phyloP scores from a whole-genome alignment of 441 rosid species.

The Gossypium aridum region DNA sequence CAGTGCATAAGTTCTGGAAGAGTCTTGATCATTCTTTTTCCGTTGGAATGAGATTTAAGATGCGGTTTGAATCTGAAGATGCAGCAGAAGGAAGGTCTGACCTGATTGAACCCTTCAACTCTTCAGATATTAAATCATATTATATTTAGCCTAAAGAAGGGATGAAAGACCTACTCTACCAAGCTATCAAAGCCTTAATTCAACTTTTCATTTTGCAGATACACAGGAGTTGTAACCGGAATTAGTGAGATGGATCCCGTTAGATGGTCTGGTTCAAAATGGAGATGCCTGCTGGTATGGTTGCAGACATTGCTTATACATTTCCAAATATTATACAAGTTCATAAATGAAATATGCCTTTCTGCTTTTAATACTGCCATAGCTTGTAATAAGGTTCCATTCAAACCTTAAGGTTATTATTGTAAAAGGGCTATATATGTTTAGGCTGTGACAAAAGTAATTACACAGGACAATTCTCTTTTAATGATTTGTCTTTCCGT shows the following conservation, averaged over 20 bases:
- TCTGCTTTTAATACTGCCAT: neutral
- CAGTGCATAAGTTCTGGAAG: constrained; percentile 62
- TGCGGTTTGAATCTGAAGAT: constrained; percentile 80
- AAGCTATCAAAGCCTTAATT: constrained; percentile 1
- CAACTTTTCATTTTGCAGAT: constrained; percentile 33
- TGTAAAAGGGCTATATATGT: neutral
- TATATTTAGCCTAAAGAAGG: neutral
- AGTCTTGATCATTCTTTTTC: constrained; percentile 54
- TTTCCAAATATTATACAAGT: neutral
- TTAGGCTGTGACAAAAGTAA: neutral
- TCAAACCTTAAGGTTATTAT: neutral
- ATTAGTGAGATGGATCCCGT: constrained; percentile 72
- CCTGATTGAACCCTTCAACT: constrained; percentile 3
- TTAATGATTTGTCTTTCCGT: neutral
- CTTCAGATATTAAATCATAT: neutral
- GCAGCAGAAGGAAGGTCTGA: constrained; percentile 74
- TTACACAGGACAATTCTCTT: neutral
- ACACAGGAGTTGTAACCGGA: constrained; percentile 70
- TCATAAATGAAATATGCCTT: neutral
- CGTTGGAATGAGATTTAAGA: constrained; percentile 82
- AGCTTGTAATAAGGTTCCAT: neutral
- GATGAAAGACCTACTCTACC: neutral
- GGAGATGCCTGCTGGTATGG: constrained; percentile 85
- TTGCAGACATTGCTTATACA: neutral
- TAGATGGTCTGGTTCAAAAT: constrained; percentile 83